Conservation (phyloP, 108 stramenopile species). For the Nitzschia palea region DNA sequence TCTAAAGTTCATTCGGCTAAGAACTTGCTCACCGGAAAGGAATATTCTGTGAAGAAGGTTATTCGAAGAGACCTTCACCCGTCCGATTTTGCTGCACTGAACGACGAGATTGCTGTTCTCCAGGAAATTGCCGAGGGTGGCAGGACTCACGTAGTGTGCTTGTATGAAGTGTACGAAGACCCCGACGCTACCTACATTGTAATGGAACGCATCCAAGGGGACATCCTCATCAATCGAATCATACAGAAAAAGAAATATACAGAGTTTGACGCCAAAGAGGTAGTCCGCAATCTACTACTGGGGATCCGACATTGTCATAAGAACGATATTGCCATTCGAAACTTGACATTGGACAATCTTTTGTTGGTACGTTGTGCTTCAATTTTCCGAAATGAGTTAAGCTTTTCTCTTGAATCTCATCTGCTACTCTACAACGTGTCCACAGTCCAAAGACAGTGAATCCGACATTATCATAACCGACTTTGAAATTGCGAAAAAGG, state of each 20-base stretch:
- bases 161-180: constrained; percentile 68
- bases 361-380: constrained; percentile 63
- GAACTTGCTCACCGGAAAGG: constrained; percentile 38
- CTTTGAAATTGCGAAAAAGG: constrained; percentile 94
- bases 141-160: constrained; percentile 52
- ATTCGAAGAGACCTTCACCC: constrained; percentile 45
- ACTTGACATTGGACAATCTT: constrained; percentile 87
- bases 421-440: too few species aligned
- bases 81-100: constrained; percentile 45
- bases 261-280: constrained; percentile 84
- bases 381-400: too few species aligned
- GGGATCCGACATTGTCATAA: constrained; percentile 76
- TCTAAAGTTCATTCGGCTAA: constrained; percentile 47
- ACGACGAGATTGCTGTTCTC: constrained; percentile 57
- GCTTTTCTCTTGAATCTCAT: too few species aligned
- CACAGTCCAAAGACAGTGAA: constrained; percentile 52
- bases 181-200: constrained; percentile 60
- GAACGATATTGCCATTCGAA: constrained; percentile 83
- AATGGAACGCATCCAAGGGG: constrained; percentile 74
- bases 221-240: constrained; percentile 91
- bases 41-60: constrained; percentile 59
- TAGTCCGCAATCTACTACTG: constrained; percentile 56
- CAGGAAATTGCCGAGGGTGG: constrained; percentile 35
- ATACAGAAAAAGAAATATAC: constrained; percentile 67
- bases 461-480: constrained; percentile 88